Evolutionary conservation across 805 yeast genomes (phyloP), one percentile per base, ranked within the genome.

Genomic region (Ogataea dorogensis): DNA sequence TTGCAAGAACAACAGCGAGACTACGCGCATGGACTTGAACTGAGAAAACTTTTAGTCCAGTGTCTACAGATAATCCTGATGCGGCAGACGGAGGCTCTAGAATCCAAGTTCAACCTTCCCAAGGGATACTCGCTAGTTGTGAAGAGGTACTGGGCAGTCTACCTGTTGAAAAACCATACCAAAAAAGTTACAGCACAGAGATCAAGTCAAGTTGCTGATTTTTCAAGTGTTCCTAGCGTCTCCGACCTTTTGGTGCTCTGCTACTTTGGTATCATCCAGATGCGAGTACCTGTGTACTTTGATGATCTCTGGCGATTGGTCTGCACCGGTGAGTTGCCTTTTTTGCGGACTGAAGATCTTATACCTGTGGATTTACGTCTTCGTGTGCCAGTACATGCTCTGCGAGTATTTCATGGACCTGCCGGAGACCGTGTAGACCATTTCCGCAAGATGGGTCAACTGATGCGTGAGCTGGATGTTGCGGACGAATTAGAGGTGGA

Each of bases 251-350:
- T 70, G 4, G 49, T 69, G 5, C 49, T 79, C 1, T 57, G 77
- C 13, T 81, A 79, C 51, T 38, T 79, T 31, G 73, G 79, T 2
- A 51, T 73, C n/a, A 43, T 72, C 7, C 67, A 69, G 38, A 46
- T 77, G 43, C 63, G 68, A 18, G 41, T 67, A 14, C 83, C 86
- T 0, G 44, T 80, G 1, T 76, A 71, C 49, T 44, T 71, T 5
- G 56, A 59, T 36, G 84, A 79, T 50, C 54, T 77, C 12, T 49
- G 76, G 16, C 47, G 52, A 4, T 60, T 71, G 56, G 55, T 73
- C 4, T 50, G 64, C 18, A 47, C 60, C 2, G 72, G 72, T 31
- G 59, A 62, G 20, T 56, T 82, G 1, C 84, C 86, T 2, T 74
- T 28, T 28, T 27, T 43, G 10, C 44, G 44, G 18, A 17, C 51